Conservation (phyloP, 352 stramenopile species). For the Chrysophaeum taylorii region DNA sequence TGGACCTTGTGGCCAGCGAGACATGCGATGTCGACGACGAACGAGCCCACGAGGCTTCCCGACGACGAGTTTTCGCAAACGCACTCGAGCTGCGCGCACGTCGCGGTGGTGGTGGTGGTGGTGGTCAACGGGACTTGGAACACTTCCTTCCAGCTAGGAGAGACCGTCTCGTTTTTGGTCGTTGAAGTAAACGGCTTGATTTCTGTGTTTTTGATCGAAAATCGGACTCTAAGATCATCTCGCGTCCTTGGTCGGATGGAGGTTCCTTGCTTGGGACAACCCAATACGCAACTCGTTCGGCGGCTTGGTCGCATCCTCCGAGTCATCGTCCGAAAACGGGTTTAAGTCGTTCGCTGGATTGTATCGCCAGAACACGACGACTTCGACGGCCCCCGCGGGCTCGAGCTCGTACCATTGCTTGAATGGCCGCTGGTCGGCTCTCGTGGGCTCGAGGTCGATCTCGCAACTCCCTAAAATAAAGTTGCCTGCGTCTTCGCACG, state of each 20-base stretch:
- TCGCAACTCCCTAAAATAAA: neutral
- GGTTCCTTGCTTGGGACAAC: neutral
- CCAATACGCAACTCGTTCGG: constrained; percentile 1
- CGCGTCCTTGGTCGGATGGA: neutral
- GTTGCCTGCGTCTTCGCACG: neutral
- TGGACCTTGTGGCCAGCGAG: neutral
- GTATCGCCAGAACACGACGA: neutral
- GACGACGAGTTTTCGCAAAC: neutral
- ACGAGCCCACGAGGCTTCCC: neutral
- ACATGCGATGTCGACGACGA: neutral
- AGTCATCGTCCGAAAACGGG: neutral
- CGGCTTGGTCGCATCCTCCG: neutral
- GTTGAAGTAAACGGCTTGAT: neutral
- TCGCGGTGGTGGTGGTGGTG: neutral
- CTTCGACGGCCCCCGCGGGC: neutral
- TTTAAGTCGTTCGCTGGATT: neutral
- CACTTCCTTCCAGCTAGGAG: neutral
- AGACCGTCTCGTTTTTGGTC: neutral
- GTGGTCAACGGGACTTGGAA: neutral
- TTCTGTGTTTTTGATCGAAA: neutral
- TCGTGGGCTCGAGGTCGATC: no score
- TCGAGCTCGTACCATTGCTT: neutral
- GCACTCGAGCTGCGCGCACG: neutral
- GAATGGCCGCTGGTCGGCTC: no score
- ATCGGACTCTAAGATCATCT: neutral